Base-by-base conservation (phyloP, 495 filamentous ascomycete genomes). In the Talaromyces ruber region DNA sequence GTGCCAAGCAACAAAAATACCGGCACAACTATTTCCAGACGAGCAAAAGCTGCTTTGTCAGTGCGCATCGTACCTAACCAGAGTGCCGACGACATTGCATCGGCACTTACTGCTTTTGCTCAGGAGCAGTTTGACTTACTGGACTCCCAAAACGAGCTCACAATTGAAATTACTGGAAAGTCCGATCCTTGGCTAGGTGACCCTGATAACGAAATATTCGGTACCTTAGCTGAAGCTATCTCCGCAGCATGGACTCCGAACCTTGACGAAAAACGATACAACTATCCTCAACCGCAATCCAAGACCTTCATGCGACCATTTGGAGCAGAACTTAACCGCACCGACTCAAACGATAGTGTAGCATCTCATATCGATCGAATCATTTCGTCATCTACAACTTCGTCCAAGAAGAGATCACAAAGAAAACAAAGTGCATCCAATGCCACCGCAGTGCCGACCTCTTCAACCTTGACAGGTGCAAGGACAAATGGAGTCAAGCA, bases 111-210 rank as follows among this genome's bases (percentile, higher is more conserved):
- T 7, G 67, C 76, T 4, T 94, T 86, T 65, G 79, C 97, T 2
- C 73, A 83, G 37, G 72, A 82, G n/a, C 84, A 91, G 61, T 98
- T 95, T 66, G 80, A 74, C 1, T 70, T 80, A 4, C 81, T 97
- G 1, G 86, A 85, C 34, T 89, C 89, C 6, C 84, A 88, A 57
- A 98, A 98, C 64, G 82, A 83, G 28, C 82, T 98, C 47, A 88
- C 84, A 1, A 84, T 98, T 25, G 83, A 84, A 28, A 92, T 98
- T 64, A 91, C 94, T 52, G 92, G 96, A 64, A 88, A 91, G 71
- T 93, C 94, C 1, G 94, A 98, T 68, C 90, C 94, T 16, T 98
- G 94, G 94, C 84, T 98, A 0, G 94, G 94, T 2, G 92, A 97
- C 62, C 92, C 89, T 14, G 84, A 88, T 30, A 98, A 95, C 64